These are phyloP conservation scores for Pontederia crassipes DNA, from an alignment of 176 grass and related monocot genomes.

Conservation along the genomic window DNA sequence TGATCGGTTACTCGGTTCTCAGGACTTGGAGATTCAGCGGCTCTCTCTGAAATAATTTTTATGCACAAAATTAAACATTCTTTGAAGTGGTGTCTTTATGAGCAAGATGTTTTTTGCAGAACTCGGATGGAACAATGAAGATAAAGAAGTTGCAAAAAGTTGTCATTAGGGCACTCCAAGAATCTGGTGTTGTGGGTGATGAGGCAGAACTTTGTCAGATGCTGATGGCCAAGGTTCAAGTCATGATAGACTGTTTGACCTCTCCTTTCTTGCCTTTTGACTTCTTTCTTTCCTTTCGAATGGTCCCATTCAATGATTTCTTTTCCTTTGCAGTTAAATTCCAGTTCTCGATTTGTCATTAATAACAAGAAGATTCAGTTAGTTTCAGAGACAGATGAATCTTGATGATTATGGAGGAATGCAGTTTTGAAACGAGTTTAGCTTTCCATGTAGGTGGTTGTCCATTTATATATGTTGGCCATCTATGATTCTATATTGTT, in stretches of 20 bases:
- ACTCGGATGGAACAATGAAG: conserved; percentile 61
- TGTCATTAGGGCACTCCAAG: conserved; percentile 42
- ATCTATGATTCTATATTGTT: no score
- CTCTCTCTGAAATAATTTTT: no score
- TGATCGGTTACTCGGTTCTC: no score
- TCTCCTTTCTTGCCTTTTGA: background rate
- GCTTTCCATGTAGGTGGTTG: no score
- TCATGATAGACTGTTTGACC: background rate
- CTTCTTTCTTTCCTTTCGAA: background rate
- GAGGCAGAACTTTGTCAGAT: conserved; percentile 41
- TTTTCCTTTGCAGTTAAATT: conserved; percentile 48
- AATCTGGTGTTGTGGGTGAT: conserved; percentile 44
- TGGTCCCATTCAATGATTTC: conserved; percentile 1
- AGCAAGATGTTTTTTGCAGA: conserved; percentile 29
- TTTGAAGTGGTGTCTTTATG: no score
- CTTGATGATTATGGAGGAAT: background rate
- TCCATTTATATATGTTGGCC: no score
- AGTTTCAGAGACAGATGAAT: conserved; percentile 26
- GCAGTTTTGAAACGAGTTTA: no score
- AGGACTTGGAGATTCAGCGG: no score
- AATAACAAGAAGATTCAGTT: conserved; percentile 57
- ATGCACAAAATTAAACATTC: no score
- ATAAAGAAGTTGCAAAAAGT: conserved; percentile 73
- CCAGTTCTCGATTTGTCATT: conserved; percentile 56
- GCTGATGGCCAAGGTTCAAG: conserved; percentile 65